phyloP scores from a whole-genome alignment of 306 rosid species.

The Acacia melanoxylon region DNA sequence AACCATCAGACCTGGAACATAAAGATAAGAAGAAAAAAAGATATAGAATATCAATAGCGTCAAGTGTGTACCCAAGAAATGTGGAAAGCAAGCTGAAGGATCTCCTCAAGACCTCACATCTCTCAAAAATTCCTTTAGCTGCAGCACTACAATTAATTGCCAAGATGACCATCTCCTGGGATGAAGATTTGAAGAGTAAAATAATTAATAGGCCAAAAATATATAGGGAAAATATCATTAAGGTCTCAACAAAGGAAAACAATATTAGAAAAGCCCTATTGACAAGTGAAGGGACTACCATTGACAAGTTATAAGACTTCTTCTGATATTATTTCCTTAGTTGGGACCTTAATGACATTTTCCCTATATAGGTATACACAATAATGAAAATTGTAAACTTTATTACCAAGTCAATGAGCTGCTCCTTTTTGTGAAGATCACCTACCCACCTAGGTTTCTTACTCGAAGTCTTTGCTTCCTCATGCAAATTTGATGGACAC shows the following conservation, averaged over 20 bases:
- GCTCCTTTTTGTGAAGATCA: constrained; percentile 62
- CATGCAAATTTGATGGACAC: constrained; percentile 42
- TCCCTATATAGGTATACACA: not conserved
- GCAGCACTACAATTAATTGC: constrained; percentile 75
- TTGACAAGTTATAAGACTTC: no score
- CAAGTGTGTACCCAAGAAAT: constrained; percentile 44
- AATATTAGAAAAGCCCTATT: no score
- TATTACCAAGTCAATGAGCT: constrained; percentile 67
- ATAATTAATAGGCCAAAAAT: constrained; percentile 29
- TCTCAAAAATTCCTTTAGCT: constrained; percentile 52
- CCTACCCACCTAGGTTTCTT: constrained; percentile 82
- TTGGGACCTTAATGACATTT: no score
- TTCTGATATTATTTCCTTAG: no score
- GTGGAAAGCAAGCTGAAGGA: constrained; percentile 43
- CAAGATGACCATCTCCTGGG: constrained; percentile 74
- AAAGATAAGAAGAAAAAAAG: constrained; percentile 1
- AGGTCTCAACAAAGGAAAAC: no score
- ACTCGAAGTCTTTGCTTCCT: constrained; percentile 45
- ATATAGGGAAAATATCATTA: not conserved
- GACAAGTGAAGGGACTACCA: no score
- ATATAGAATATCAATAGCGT: constrained; percentile 10
- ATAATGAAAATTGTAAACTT: constrained; percentile 33
- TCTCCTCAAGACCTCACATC: constrained; percentile 44
- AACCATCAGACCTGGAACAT: constrained; percentile 34
- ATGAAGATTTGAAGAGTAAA: constrained; percentile 23